phyloP scores from a whole-genome alignment of 768 basidiomycete genomes.

The Tylopilus vinaceipallidus region DNA sequence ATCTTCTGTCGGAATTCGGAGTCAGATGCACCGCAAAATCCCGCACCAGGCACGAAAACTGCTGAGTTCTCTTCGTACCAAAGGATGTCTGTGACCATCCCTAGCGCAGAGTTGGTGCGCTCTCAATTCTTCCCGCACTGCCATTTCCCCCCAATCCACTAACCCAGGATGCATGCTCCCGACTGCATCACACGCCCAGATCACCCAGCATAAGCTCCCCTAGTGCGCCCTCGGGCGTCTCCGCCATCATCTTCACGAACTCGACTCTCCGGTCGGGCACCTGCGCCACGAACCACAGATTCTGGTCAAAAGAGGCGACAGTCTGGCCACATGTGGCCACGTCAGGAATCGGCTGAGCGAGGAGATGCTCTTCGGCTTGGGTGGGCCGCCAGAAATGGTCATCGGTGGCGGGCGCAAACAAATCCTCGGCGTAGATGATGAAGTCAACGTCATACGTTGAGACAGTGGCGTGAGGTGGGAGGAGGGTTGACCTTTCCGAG shows the following conservation, averaged over 20 bases:
- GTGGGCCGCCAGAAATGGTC: constrained; percentile 37
- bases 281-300: constrained; percentile 51
- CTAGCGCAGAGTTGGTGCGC: too few relatives aligned
- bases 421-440: constrained; percentile 64
- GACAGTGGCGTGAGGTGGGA: constrained; percentile 65
- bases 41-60: too few relatives aligned
- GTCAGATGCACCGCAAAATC: too few relatives aligned
- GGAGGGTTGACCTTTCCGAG: constrained; percentile 64
- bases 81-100: too few relatives aligned
- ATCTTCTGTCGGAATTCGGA: too few relatives aligned
- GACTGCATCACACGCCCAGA: constrained; percentile 24
- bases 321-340: constrained; percentile 54
- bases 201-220: constrained; percentile 55
- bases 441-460: constrained; percentile 71
- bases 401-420: constrained; percentile 29
- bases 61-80: too few relatives aligned
- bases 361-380: constrained; percentile 45
- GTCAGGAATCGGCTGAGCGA: constrained; percentile 61
- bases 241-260: constrained; percentile 54
- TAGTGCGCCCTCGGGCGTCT: constrained; percentile 56
- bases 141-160: constrained; percentile 33
- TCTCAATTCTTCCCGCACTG: too few relatives aligned
- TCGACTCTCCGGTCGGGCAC: constrained; percentile 67
- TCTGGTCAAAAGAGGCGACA: constrained; percentile 57
- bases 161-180: constrained; percentile 26